These are phyloP conservation scores for Tetrahymena malaccensis DNA, from an alignment of 73 alveolate species.

Conservation along the genomic window DNA sequence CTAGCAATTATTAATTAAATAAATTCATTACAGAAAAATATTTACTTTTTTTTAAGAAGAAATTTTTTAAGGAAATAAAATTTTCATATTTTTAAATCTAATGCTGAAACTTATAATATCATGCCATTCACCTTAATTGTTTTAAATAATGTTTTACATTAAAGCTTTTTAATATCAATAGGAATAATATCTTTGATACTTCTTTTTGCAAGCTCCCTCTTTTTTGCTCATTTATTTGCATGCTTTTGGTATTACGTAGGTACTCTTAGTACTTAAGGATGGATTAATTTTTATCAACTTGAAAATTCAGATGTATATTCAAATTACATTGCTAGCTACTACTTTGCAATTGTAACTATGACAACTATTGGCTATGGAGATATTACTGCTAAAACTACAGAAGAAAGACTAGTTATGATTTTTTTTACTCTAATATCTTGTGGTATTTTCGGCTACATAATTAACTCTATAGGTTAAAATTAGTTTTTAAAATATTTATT, in stretches of 20 bases:
- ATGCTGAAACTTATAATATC: too few relatives aligned
- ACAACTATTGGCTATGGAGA: slow-evolving; percentile 35
- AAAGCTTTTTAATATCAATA: neutral
- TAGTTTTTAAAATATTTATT: neutral
- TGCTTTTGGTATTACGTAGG: neutral
- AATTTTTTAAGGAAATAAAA: too few relatives aligned
- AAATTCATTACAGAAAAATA: too few relatives aligned
- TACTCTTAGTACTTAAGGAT: neutral
- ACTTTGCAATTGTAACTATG: slow-evolving; percentile 1
- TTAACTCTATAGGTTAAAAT: neutral
- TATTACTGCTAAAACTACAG: slow-evolving; percentile 1
- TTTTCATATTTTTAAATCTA: too few relatives aligned
- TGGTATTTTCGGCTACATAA: slow-evolving; percentile 15
- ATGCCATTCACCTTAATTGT: too few relatives aligned
- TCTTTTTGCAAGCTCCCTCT: neutral
- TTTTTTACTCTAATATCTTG: slow-evolving; percentile 17
- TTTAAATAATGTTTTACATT: too few relatives aligned
- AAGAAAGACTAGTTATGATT: neutral
- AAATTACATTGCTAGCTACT: neutral
- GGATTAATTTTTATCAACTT: neutral
- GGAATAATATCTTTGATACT: neutral
- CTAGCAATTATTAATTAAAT: too few relatives aligned
- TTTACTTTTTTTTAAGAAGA: too few relatives aligned
- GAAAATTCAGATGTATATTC: neutral
- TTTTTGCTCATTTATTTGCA: neutral